Evolutionary conservation across 345 rosid genomes (phyloP), one percentile per base, ranked within the genome.

Genomic region (Garcia nutans): DNA sequence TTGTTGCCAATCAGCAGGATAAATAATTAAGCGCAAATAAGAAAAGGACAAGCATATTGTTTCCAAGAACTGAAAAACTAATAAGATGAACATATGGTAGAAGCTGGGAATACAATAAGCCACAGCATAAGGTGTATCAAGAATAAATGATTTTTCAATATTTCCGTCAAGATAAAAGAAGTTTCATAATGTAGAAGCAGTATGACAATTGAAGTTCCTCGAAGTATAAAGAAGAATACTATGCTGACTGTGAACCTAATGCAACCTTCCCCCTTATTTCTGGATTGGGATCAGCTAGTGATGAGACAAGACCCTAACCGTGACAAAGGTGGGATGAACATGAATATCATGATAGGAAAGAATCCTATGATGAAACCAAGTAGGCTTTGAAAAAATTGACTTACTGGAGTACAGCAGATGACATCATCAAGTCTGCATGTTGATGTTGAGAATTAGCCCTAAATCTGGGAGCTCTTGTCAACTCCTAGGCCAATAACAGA

Each of bases 401-500:
- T 88, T 86, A 85, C 88, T 54, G 83, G 79, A 80, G 65, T 55
- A 76, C 79, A 81, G 88, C 79, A 80, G 87, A 86, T 83, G 80
- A 84, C 75, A 82, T 80, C 87, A 79, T 81, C 86, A 82, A 78
- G 80, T 79, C 86, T 75, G 87, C 86, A 86, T 82, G 74, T 80
- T 80, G 76, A 60, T 75, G 79, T 63, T 80, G 86, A 81, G 77
- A 79, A 54, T 82, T 77, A 82, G 79, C 76, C 83, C 89, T 85
- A 85, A 85, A 77, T 80, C 83, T 81, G 87, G 75, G 60, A 73
- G 86, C 88, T 81, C 79, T 81, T 79, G 81, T 81, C 78, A 79
- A 86, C 87, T 82, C 85, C 88, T 88, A 85, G 77, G 79, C 83
- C 82, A 81, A 83, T 76, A 76, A 70, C 78, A 19, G 82, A 75